Evolutionary conservation across 2,329 filamentous ascomycete species (phyloP).

Genomic region (Sclerotinia glacialis): DNA sequence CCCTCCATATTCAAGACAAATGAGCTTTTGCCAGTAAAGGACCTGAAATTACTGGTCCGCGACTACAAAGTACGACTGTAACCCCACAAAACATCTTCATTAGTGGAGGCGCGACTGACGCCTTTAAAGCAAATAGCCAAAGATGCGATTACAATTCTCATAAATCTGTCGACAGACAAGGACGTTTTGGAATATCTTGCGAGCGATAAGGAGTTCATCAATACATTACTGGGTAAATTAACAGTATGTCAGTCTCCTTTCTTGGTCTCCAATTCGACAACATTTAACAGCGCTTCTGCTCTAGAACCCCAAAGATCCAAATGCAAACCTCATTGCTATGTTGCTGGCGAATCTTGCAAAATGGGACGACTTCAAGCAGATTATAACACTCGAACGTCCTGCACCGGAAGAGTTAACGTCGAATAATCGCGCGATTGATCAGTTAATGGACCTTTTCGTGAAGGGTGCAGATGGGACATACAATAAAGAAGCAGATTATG

Average conservation of each 20-base stretch:
- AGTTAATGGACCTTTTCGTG: conserved; percentile 93
- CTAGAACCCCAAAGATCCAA: conserved; percentile 70
- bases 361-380: conserved; percentile 65
- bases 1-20: conserved; percentile 81
- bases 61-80: conserved; percentile 70
- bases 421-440: conserved; percentile 75
- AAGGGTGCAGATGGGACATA: conserved; percentile 80
- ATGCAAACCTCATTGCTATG: conserved; percentile 85
- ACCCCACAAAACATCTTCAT: not conserved
- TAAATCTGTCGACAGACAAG: conserved; percentile 77
- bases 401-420: conserved; percentile 68
- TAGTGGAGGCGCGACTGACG: conserved; percentile 23
- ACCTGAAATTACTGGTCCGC: conserved; percentile 80
- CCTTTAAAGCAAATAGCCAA: conserved; percentile 74
- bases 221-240: conserved; percentile 68
- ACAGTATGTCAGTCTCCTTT: conserved; percentile 61
- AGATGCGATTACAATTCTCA: conserved; percentile 84
- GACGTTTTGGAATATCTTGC: conserved; percentile 72
- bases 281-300: not conserved
- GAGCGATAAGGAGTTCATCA: conserved; percentile 77
- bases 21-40: conserved; percentile 73
- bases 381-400: conserved; percentile 66
- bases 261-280: conserved; percentile 16
- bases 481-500: conserved; percentile 82
- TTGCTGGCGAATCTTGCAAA: conserved; percentile 90